Base-by-base conservation (phyloP, 129 eudicot genomes). In the Centaurea solstitialis region DNA sequence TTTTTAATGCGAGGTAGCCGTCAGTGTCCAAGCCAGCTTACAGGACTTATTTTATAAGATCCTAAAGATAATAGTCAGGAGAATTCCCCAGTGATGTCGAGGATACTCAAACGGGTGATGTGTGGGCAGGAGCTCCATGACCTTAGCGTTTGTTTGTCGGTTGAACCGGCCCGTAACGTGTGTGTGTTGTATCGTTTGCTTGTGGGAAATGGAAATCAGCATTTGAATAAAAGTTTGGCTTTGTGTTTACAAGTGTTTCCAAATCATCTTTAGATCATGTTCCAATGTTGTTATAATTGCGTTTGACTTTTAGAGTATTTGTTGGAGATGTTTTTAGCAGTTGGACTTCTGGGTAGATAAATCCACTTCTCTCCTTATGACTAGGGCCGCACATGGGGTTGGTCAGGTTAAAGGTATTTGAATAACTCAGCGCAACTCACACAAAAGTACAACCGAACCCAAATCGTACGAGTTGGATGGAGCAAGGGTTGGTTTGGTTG, bases 141-240 rank as follows among this genome's bases (percentile, higher is more conserved):
- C 21, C 21, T 0, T 15, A 50, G 21, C 62, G 15, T 50, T 50
- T 50, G 17, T 50, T 4, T 47, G n/a, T 4, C 18, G 6, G 59
- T 47, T 47, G 18, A 47, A 47, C 18, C 15, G 20, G 62, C 62
- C 7, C 21, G 4, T 15, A 0, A 50, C 6, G 20, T 13, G 4
- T 50, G 20, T 50, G 15, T 30, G 68, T 67, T 76, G 69, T 76
- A 70, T 28, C 68, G 7, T 76, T 64, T 80, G 74, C 62, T 50
- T 75, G 65, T 75, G 45, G 53, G 85, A 35, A 68, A 75, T 75
- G 76, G 61, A 82, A 41, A 82, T 59, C 57, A 59, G 17, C 73
- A 76, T 38, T 15, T 77, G 69, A 83, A 83, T 83, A 71, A 83
- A 76, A 71, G 78, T 71, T 61, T 9, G n/a, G 57, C n/a, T 70